Percentiles rank a stretch among this genome's conserved stretches.
Conservation (phyloP, 192 early-diverging fungal genomes). For the Cetraspora pellucida region DNA sequence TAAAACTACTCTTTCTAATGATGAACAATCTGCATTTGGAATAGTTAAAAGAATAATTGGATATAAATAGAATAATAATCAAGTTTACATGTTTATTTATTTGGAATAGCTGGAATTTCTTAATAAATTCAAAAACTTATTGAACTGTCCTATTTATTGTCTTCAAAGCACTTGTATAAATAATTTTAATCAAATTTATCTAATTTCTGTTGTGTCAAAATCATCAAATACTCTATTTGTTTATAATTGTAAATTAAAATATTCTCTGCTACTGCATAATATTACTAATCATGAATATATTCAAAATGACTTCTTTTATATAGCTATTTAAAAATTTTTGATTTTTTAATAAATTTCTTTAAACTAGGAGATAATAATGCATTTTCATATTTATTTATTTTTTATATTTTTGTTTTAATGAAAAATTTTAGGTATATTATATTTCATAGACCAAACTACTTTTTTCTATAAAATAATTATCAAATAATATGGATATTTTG, state of each 20-base stretch:
- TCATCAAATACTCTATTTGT: not conserved
- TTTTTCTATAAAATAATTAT: no score
- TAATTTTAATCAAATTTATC: not conserved
- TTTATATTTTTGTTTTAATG: no score
- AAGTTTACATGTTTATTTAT: not conserved
- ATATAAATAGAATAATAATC: not conserved
- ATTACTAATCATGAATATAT: not conserved
- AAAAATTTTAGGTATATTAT: no score
- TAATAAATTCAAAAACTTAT: not conserved
- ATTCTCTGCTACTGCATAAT: not conserved
- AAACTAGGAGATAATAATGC: no score
- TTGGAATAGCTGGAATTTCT: not conserved
- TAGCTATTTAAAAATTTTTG: not conserved
- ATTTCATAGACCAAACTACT: no score
- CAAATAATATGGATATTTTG: no score
- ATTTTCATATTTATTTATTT: no score
- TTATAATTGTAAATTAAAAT: not conserved
- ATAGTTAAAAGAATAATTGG: not conserved
- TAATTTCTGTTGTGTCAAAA: not conserved
- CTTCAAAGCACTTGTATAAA: not conserved
- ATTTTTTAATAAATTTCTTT: no score
- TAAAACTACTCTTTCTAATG: not conserved
- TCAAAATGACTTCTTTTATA: slow-evolving; percentile 1
- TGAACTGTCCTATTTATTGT: not conserved
- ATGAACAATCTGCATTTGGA: not conserved